phyloP scores from a whole-genome alignment of 2,329 filamentous ascomycete genomes.

The Aspergillus brasiliensis region DNA sequence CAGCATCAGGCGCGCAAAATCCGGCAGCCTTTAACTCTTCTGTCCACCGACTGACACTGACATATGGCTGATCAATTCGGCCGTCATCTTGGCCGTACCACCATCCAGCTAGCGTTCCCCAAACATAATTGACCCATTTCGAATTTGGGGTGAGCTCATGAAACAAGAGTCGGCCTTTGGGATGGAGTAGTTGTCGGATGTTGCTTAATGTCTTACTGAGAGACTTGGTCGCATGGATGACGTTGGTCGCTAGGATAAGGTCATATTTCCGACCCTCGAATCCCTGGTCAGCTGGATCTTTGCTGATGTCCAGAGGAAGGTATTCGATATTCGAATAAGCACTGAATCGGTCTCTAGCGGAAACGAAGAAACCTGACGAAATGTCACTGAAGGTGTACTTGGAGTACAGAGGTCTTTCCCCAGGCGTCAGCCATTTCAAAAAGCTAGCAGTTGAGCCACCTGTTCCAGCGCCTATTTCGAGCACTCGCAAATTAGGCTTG shows the following conservation, averaged over 20 bases:
- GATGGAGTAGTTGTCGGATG: constrained; percentile 27
- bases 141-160: not conserved
- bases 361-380: constrained; percentile 26
- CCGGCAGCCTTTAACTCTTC: too few species aligned
- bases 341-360: constrained; percentile 21
- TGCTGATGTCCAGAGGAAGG: constrained; percentile 27
- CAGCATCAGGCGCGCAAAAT: too few species aligned
- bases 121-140: constrained; percentile 6
- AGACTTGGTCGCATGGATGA: constrained; percentile 9
- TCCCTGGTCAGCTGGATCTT: constrained; percentile 28
- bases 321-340: constrained; percentile 22
- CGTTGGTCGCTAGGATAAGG: constrained; percentile 24
- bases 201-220: constrained; percentile 23
- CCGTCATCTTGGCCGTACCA: constrained; percentile 9
- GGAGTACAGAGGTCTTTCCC: too few species aligned
- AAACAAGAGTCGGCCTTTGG: constrained; percentile 37
- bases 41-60: constrained; percentile 5
- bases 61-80: constrained; percentile 1
- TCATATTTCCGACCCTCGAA: constrained; percentile 29
- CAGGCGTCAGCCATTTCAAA: too few species aligned
- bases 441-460: constrained; percentile 18
- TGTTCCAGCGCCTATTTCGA: constrained; percentile 26
- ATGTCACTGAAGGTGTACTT: constrained; percentile 27
- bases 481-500: constrained; percentile 4
- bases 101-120: constrained; percentile 9